These are phyloP conservation scores for Bathelium albidoporum DNA, from an alignment of 495 filamentous ascomycete species.

Conservation along the genomic window DNA sequence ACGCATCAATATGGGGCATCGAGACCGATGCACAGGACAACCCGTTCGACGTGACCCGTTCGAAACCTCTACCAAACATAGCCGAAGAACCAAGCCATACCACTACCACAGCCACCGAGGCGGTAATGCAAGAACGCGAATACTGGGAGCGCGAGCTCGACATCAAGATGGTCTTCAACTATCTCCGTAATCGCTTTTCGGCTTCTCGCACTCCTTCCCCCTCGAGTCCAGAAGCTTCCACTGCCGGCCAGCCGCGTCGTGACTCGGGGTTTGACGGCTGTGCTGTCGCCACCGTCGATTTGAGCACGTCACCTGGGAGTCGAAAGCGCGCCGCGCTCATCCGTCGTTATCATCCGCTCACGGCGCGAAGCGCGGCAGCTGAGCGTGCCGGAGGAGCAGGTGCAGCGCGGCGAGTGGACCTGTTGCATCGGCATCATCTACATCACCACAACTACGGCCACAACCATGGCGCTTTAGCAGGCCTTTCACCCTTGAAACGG, in stretches of 20 bases:
- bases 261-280: constrained; percentile 4
- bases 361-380: constrained; percentile 41
- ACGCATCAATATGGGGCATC: constrained; percentile 57
- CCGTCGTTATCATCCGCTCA: constrained; percentile 73
- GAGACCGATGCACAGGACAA: neutral
- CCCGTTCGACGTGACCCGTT: neutral
- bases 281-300: no score
- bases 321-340: constrained; percentile 67
- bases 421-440: constrained; percentile 34
- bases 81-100: constrained; percentile 45
- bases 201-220: constrained; percentile 15
- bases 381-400: constrained; percentile 39
- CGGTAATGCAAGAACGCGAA: constrained; percentile 37
- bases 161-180: constrained; percentile 77
- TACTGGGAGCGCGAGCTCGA: constrained; percentile 88
- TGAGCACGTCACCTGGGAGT: constrained; percentile 30
- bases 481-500: constrained; percentile 39
- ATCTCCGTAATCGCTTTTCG: constrained; percentile 66
- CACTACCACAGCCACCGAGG: constrained; percentile 13
- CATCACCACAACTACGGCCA: constrained; percentile 10
- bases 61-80: constrained; percentile 5
- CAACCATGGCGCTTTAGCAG: constrained; percentile 21
- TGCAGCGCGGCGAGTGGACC: constrained; percentile 42
- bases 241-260: neutral
- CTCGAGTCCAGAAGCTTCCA: neutral